These are phyloP conservation scores for Penicillium cinerascens DNA, from an alignment of 495 filamentous ascomycete genomes.

Conservation along the genomic window DNA sequence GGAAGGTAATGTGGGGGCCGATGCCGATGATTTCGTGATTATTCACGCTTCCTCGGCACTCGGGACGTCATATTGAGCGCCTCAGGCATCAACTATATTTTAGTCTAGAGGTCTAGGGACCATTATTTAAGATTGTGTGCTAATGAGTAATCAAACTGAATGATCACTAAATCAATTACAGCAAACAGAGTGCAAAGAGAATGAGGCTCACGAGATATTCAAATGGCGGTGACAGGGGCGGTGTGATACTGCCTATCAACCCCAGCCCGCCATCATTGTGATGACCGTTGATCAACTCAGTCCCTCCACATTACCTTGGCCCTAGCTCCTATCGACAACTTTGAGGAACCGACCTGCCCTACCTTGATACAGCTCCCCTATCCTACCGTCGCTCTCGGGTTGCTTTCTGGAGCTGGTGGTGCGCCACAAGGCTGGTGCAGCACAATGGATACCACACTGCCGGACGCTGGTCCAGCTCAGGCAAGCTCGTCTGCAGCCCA, in stretches of 20 bases:
- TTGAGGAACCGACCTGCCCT: background rate
- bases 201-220: background rate
- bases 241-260: constrained; percentile 8
- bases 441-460: constrained; percentile 25
- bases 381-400: background rate
- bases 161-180: background rate
- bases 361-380: background rate
- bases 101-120: background rate
- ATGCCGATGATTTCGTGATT: constrained; percentile 18
- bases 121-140: no score
- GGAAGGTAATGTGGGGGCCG: background rate
- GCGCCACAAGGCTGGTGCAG: constrained; percentile 4
- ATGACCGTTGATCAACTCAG: background rate
- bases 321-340: background rate
- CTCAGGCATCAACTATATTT: constrained; percentile 1
- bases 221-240: constrained; percentile 7
- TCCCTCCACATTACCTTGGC: background rate
- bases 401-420: background rate
- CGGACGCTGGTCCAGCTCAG: constrained; percentile 26
- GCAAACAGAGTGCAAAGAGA: background rate
- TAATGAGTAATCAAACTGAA: background rate
- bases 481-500: constrained; percentile 9
- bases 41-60: constrained; percentile 18
- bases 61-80: background rate
- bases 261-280: constrained; percentile 7